Base-by-base conservation (phyloP, 2,329 filamentous ascomycete genomes). In the Monosporascus sp. region DNA sequence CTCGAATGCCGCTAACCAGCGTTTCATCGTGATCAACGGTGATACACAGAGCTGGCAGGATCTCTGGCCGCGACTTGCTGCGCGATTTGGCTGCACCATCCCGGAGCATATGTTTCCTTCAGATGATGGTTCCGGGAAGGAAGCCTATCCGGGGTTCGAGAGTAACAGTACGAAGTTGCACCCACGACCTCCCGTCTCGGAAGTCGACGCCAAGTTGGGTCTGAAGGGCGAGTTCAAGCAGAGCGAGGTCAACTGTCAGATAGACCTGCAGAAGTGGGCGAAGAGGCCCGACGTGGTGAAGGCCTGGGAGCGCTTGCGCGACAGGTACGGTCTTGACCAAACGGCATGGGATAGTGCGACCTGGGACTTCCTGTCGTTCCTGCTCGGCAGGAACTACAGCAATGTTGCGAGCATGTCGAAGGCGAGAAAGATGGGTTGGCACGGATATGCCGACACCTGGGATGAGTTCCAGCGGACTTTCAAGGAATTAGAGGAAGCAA, bases 11-110 rank as follows among this genome's bases (percentile, higher is more conserved):
- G 67, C 59, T 7, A 71, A 73, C 52, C 60, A 75, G 51, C 70
- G 68, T 2, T 75, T 75, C 63, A 74, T 75, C 55, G 66, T 73
- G 7, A 62, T 69, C 41, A 74, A 75, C 46, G 72, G 72, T 41
- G 72, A 75, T 53, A 59, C 63, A 1, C 66, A 72, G 55, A 70
- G 62, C 51, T 75, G 71, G 70, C 68, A 73, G 58, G 68, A 70
- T 49, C 55, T 75, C 53, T 75, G 72, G 72, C 73, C 74, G 4
- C 67, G 64, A 17, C 47, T 75, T 2, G 68, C 70, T 0, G 44
- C 55, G 15, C 63, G 68, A 27, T 75, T 73, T 49, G 68, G 68
- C 0, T 59, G 68, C 47, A 60, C 59, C 2, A 64, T 75, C 9
- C 60, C 67, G 46, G 51, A 60, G 18, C 60, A 63, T 15, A 67